phyloP scores from a whole-genome alignment of 352 stramenopile species.

The Pythium sp. region DNA sequence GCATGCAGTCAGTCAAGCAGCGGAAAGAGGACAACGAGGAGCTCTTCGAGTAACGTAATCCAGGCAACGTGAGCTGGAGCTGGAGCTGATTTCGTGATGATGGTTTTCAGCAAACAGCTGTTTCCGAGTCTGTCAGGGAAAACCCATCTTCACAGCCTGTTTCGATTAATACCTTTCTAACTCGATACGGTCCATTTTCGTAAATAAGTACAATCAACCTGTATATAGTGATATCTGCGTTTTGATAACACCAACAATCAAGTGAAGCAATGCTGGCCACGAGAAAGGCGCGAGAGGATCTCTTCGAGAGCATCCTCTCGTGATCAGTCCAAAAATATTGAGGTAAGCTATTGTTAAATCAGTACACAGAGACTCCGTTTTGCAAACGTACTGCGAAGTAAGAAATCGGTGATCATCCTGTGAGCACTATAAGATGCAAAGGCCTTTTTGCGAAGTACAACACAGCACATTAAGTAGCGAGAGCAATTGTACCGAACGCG shows the following conservation, averaged over 20 bases:
- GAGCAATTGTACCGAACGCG: too few species aligned
- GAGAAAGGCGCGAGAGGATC: constrained; percentile 7
- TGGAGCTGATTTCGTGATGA: not conserved
- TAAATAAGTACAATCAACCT: not conserved
- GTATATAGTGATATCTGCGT: not conserved
- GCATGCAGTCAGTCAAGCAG: not conserved
- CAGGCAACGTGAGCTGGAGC: not conserved
- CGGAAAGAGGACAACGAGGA: not conserved
- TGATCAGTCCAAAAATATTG: not conserved
- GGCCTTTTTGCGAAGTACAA: too few species aligned
- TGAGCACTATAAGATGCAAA: too few species aligned
- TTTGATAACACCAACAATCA: constrained; percentile 8
- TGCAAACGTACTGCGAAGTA: too few species aligned
- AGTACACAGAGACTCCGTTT: not conserved
- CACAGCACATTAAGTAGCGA: too few species aligned
- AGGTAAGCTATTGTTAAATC: not conserved
- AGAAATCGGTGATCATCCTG: too few species aligned
- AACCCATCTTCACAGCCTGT: not conserved
- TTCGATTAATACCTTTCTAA: not conserved
- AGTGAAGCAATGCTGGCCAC: constrained; percentile 7
- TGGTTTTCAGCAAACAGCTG: not conserved
- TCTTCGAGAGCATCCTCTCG: not conserved
- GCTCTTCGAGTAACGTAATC: constrained; percentile 9
- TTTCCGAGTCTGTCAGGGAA: not conserved
- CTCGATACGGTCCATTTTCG: not conserved